These are phyloP conservation scores for Psilocybe cyanescens DNA, from an alignment of 768 basidiomycete genomes.

Conservation along the genomic window DNA sequence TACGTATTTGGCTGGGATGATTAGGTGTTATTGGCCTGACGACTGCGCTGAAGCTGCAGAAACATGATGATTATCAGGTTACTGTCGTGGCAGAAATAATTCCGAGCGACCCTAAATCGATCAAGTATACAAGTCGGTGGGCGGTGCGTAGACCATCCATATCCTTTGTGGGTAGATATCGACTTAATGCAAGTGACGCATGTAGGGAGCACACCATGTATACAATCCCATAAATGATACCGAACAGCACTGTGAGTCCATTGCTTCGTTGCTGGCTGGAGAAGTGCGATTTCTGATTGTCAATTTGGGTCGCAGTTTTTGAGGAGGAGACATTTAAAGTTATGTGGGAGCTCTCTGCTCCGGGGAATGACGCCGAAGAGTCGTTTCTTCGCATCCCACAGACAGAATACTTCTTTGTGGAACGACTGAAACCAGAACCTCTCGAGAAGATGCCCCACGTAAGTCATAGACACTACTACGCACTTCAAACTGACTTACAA, in stretches of 20 bases:
- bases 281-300: background rate
- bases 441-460: constrained; percentile 61
- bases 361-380: constrained; percentile 54
- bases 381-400: constrained; percentile 70
- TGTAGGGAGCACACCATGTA: constrained; percentile 82
- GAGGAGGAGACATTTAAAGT: constrained; percentile 75
- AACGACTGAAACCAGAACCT: constrained; percentile 41
- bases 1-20: background rate
- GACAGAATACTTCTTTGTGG: constrained; percentile 58
- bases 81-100: constrained; percentile 73
- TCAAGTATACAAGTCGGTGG: constrained; percentile 82
- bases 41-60: constrained; percentile 73
- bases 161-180: background rate
- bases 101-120: constrained; percentile 74
- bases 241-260: constrained; percentile 54
- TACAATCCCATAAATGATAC: constrained; percentile 55
- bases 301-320: constrained; percentile 46
- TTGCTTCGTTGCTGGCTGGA: background rate
- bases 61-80: constrained; percentile 62
- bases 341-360: constrained; percentile 75
- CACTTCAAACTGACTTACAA: background rate
- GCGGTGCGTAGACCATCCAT: constrained; percentile 53
- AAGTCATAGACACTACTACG: constrained; percentile 19
- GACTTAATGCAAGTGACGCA: background rate
- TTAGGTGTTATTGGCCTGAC: constrained; percentile 80